Evolutionary conservation across 2,329 filamentous ascomycete species (phyloP), one percentile per base, ranked within the genome.

Genomic region (Aspergillus terreus): DNA sequence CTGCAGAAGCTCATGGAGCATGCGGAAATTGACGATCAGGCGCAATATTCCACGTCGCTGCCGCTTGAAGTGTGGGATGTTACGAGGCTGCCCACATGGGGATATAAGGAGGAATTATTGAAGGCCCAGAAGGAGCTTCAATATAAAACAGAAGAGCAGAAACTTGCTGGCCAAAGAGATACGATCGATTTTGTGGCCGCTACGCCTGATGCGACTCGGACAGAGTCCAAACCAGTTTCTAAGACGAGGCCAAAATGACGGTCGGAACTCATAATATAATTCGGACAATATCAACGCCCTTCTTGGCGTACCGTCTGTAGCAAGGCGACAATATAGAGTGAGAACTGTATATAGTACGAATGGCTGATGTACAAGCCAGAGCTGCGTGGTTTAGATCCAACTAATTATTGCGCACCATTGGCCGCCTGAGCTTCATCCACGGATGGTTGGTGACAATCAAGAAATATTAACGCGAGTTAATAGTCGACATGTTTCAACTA

Each of bases 1-100:
- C 66, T 83, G 46, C 70, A 70, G 12, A 83, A 80, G 55, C 66
- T 86, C 64, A 78, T 82, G 76, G 71, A 76, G 6, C 83, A 83
- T 69, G 79, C 80, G 6, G 80, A 78, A 1, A 75, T 86, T 33
- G 70, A 71, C 45, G 73, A 75, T 42, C 69, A 76, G 57, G 75
- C 78, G 9, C 79, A 82, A 60, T 83, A 85, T 64, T 69, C 70
- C 42, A 80, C 78, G 12, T 76, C 80, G 10, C 57, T 79, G 35
- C 67, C 73, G 4, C 50, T 47, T 15, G 67, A 73, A 6, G 38
- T 76, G 46, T 78, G 73, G 73, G 59, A 73, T 57, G 60, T 68
- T 4, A 58, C 62, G 3, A 60, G 47, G 27, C 62, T 78, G 33
- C 75, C 76, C 6, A 47, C 48, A 1, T 75, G 70, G 70, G 76